Conservation (phyloP, 2,329 filamentous ascomycete genomes). For the Graphilbum sp. region DNA sequence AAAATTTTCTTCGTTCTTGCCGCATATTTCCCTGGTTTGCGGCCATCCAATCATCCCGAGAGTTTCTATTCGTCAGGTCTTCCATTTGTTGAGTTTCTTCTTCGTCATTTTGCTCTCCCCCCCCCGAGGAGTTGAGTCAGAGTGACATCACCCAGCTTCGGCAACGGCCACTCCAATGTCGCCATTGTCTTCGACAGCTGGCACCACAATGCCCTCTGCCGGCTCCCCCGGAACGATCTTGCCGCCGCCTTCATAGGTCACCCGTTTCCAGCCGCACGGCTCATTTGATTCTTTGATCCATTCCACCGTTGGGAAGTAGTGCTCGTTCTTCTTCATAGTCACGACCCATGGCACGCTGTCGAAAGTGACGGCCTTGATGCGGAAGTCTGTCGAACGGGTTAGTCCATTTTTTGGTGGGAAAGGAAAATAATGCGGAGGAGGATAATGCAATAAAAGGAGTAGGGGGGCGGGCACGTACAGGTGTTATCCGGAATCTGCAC, state of each 20-base stretch:
- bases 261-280: slow-evolving; percentile 43
- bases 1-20: no score
- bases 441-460: not conserved
- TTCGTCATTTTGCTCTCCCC: no score
- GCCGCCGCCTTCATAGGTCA: slow-evolving; percentile 43
- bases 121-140: no score
- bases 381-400: no score
- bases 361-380: slow-evolving; percentile 92
- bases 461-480: slow-evolving; percentile 33
- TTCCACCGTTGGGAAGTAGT: slow-evolving; percentile 67
- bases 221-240: slow-evolving; percentile 37
- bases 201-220: slow-evolving; percentile 26
- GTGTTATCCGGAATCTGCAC: slow-evolving; percentile 88
- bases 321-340: slow-evolving; percentile 99
- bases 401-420: no score
- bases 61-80: no score
- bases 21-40: no score
- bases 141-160: no score
- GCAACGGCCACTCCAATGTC: slow-evolving; percentile 20
- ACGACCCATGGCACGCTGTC: slow-evolving; percentile 99
- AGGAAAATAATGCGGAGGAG: not conserved
- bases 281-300: slow-evolving; percentile 48
- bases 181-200: slow-evolving; percentile 22
- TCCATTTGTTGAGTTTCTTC: no score
- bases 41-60: not conserved